Evolutionary conservation across 2,329 filamentous ascomycete genomes (phyloP), one percentile per base, ranked within the genome.

Genomic region (Calonectria henricotiae): DNA sequence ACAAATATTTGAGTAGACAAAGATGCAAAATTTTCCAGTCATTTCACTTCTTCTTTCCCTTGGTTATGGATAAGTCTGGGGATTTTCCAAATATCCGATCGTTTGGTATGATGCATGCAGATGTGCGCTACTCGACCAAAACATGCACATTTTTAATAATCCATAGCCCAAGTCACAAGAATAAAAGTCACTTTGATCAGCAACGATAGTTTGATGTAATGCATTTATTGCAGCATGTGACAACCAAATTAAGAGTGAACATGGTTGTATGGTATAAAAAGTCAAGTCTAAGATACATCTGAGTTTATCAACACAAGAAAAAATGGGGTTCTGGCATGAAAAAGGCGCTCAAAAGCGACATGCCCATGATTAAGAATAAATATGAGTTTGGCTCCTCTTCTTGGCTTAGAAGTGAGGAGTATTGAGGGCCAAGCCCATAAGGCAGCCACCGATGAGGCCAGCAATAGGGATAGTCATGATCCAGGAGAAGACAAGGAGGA

Each of bases 401-500:
- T 37, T 37, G 35, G 51, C 6, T 69, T 75, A 77, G 47, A 82
- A 83, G 66, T 82, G 81, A 61, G 83, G 83, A 27, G 83, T 78
- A 74, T 85, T 84, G 61, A 85, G 76, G 30, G 81, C 71, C 11
- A 85, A 75, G 17, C 75, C 83, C 83, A 85, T 85, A 37, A 83
- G 75, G 43, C 78, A 78, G 44, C 83, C 83, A 66, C 82, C 83
- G 32, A 85, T 81, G 15, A 81, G 78, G 43, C 83, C 83, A 23
- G 83, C 83, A 65, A 85, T 79, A 54, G 83, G 83, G 58, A 85
- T 83, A 32, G 83, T 85, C 81, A 83, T 81, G 76, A 84, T 76
- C 83, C 93, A 95, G 0, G 89, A 90, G 66, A 93, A 82, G 62
- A 92, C 75, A 70, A 95, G 80, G 8, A 94, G 88, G 47, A 87